Evolutionary conservation across 768 basidiomycete species (phyloP).

Genomic region (Auriscalpium orientale): DNA sequence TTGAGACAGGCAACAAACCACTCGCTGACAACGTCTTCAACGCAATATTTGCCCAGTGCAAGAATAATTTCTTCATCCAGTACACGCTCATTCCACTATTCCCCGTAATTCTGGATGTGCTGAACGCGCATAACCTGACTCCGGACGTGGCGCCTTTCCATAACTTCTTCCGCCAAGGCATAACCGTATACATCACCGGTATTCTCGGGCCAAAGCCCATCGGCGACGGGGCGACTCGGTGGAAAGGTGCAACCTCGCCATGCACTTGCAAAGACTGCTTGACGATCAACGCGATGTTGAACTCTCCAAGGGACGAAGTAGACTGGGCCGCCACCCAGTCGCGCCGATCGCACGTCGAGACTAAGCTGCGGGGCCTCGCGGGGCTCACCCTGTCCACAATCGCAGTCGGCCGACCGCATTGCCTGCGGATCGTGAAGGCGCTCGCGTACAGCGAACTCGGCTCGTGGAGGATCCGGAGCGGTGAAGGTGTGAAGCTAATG

Average conservation of each 20-base stretch:
- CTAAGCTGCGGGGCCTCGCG: background rate
- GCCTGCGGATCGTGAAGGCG: background rate
- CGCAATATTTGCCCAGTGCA: background rate
- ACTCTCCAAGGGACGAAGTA: background rate
- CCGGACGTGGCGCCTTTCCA: background rate
- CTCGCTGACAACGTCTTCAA: background rate
- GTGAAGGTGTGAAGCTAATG: background rate
- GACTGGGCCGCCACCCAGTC: background rate
- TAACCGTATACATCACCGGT: background rate
- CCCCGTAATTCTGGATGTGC: background rate
- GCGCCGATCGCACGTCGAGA: background rate
- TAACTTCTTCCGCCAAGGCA: background rate
- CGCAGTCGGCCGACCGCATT: background rate
- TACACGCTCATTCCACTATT: background rate
- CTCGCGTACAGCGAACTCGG: background rate
- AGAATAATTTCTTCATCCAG: background rate
- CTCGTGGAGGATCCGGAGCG: background rate
- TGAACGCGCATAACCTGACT: background rate
- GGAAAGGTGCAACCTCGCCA: background rate
- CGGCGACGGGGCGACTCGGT: background rate
- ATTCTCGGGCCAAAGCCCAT: background rate
- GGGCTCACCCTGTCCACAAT: background rate
- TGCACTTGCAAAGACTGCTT: background rate
- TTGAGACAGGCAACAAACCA: background rate
- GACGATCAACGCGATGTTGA: background rate